These are phyloP conservation scores for Capronia coronata DNA, from an alignment of 2,329 filamentous ascomycete genomes.

Conservation along the genomic window DNA sequence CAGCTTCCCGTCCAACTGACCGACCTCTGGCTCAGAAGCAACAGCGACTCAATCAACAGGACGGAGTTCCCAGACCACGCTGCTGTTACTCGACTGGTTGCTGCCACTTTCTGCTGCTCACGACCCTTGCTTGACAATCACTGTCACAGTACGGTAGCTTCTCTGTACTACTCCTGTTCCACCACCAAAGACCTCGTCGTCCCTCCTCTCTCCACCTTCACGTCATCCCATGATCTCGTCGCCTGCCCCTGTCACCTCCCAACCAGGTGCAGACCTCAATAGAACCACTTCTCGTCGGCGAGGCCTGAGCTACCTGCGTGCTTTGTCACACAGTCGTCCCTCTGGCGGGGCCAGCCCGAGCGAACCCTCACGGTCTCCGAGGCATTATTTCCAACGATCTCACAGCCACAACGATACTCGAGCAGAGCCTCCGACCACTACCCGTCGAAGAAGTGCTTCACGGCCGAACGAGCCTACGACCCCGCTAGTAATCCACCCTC, in stretches of 20 bases:
- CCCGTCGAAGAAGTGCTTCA: slow-evolving; percentile 23
- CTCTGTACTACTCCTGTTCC: not conserved
- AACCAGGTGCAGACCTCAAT: slow-evolving; percentile 21
- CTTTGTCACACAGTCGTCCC: slow-evolving; percentile 25
- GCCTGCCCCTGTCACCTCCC: slow-evolving; percentile 21
- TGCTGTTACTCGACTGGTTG: not conserved
- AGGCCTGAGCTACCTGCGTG: slow-evolving; percentile 28
- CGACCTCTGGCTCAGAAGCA: not conserved
- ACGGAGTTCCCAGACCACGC: not conserved
- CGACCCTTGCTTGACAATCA: not conserved
- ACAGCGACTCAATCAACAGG: not conserved
- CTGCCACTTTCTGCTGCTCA: not conserved
- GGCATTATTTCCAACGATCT: slow-evolving; percentile 26
- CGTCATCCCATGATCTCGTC: slow-evolving; percentile 27
- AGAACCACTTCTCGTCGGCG: slow-evolving; percentile 24
- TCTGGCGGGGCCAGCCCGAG: slow-evolving; percentile 20
- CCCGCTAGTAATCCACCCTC: slow-evolving; percentile 11
- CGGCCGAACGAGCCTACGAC: slow-evolving; percentile 24
- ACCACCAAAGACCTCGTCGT: not conserved
- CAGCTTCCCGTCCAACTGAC: not conserved
- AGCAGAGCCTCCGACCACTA: slow-evolving; percentile 10
- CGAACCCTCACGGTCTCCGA: slow-evolving; percentile 26
- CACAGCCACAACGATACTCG: slow-evolving; percentile 23
- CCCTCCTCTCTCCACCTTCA: slow-evolving; percentile 1
- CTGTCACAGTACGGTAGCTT: not conserved